phyloP scores from a whole-genome alignment of 192 early-diverging fungal species.

The Allomyces javanicus region DNA sequence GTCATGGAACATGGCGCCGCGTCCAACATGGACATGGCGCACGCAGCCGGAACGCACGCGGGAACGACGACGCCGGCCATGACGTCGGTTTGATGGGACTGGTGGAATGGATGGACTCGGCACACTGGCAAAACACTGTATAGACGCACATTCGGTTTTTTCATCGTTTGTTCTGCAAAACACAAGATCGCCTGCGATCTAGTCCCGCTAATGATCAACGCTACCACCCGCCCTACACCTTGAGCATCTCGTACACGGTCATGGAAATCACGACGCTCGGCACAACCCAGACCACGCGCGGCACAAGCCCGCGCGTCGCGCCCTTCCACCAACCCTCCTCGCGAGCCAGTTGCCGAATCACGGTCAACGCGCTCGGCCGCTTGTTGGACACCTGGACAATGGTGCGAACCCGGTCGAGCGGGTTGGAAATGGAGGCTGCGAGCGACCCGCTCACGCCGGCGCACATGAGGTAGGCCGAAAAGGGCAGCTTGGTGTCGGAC shows the following conservation, averaged over 20 bases:
- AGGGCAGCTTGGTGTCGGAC: constrained; percentile 9
- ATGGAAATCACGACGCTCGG: constrained; percentile 21
- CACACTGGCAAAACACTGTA: too few relatives aligned
- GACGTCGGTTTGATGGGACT: too few relatives aligned
- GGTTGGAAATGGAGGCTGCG: constrained; percentile 20
- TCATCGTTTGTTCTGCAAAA: too few relatives aligned
- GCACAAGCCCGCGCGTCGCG: constrained; percentile 19
- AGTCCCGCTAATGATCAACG: not conserved
- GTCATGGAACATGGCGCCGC: too few relatives aligned
- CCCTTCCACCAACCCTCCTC: constrained; percentile 12
- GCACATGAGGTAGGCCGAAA: constrained; percentile 15
- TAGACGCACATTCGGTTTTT: too few relatives aligned
- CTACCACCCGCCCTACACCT: constrained; percentile 11
- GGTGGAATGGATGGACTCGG: too few relatives aligned
- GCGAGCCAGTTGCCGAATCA: not conserved
- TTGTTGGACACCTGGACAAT: constrained; percentile 17
- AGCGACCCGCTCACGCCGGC: constrained; percentile 15
- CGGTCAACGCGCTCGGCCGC: not conserved
- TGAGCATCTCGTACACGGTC: constrained; percentile 24
- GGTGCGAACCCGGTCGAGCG: constrained; percentile 29
- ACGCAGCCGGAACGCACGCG: too few relatives aligned
- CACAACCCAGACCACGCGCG: constrained; percentile 19
- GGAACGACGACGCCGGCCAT: too few relatives aligned
- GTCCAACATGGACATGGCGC: too few relatives aligned
- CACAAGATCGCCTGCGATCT: too few relatives aligned